Percentiles rank a stretch among this genome's conserved stretches.
phyloP scores from a whole-genome alignment of 2,329 filamentous ascomycete species.

The Pezizomycotina sp. region DNA sequence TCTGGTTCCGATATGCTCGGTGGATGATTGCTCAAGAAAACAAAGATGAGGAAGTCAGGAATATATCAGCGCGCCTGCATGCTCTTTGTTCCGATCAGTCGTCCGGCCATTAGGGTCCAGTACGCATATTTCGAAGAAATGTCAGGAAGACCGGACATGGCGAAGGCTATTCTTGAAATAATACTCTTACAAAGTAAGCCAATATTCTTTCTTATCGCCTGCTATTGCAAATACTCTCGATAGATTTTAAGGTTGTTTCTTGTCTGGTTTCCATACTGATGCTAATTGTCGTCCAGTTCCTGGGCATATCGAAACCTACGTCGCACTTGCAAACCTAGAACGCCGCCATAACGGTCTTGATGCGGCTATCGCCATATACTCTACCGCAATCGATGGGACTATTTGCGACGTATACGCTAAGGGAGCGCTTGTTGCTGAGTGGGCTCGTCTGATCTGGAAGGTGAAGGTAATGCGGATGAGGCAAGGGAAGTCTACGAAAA shows the following conservation, averaged over 20 bases:
- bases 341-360: conserved; percentile 71
- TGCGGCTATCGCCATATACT: conserved; percentile 68
- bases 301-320: conserved; percentile 69
- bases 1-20: conserved; percentile 90
- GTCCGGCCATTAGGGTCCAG: conserved; percentile 67
- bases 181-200: conserved; percentile 44
- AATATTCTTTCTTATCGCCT: neutral
- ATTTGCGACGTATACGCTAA: conserved; percentile 63
- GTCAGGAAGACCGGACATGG: conserved; percentile 55
- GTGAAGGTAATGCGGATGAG: conserved; percentile 61
- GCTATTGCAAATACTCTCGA: too few relatives aligned
- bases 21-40: conserved; percentile 74
- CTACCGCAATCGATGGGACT: conserved; percentile 58
- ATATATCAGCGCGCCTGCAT: conserved; percentile 77
- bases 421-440: conserved; percentile 72
- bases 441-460: conserved; percentile 76
- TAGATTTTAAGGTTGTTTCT: too few relatives aligned
- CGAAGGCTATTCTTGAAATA: conserved; percentile 67
- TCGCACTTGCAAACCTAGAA: conserved; percentile 73
- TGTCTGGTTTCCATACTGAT: neutral
- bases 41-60: conserved; percentile 78
- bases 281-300: conserved; percentile 39
- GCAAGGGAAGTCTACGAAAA: conserved; percentile 69
- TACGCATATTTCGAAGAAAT: conserved; percentile 94
- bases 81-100: conserved; percentile 71